Base-by-base conservation (phyloP, 768 basidiomycete genomes). In the Chiua virens region DNA sequence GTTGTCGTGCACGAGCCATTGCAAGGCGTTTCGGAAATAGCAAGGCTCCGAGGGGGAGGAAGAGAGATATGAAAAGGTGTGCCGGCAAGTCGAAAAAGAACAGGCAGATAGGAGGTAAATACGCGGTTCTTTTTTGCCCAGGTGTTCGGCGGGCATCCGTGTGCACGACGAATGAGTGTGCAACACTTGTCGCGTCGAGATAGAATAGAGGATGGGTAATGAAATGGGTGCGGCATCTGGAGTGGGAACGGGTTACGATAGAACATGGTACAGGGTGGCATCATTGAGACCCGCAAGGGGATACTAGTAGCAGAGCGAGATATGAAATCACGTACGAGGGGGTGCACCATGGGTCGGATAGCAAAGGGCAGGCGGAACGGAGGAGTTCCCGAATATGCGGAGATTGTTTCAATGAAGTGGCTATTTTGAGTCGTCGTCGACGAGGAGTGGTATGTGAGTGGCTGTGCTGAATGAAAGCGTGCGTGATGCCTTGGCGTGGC, bases 21-120 rank as follows among this genome's bases (percentile, higher is more conserved):
- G 60, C 52, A 20, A 39, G 38, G 23, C 17, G 34, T 17, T 8
- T 42, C 60, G 60, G 59, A 62, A 38, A 52, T 61, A 62, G 60
- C 10, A 25, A 37, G 59, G 35, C 59, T 60, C 59, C 59, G 59
- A 62, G 60, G 56, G 21, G 40, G 32, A 9, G 22, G 30, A 14
- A 13, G 30, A 30, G 10, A 39, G 43, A 54, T 41, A 49, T 49
- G 55, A 47, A 53, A 30, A 17, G 34, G 34, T 17, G 52, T 61
- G 52, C 52, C 49, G 52, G 47, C 48, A 60, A 32, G 34, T 34
- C 34, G 11, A 14, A 18, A 23, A 45, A 13, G 48, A 35, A 40
- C 15, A 34, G 34, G 23, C 34, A 46, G 43, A 56, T 57, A 57
- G 56, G 55, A 44, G 50, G 46, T 30, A 30, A 23, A 41, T 28